Evolutionary conservation across 2,329 filamentous ascomycete genomes (phyloP), one percentile per base, ranked within the genome.

Genomic region (Fusarium piperis): DNA sequence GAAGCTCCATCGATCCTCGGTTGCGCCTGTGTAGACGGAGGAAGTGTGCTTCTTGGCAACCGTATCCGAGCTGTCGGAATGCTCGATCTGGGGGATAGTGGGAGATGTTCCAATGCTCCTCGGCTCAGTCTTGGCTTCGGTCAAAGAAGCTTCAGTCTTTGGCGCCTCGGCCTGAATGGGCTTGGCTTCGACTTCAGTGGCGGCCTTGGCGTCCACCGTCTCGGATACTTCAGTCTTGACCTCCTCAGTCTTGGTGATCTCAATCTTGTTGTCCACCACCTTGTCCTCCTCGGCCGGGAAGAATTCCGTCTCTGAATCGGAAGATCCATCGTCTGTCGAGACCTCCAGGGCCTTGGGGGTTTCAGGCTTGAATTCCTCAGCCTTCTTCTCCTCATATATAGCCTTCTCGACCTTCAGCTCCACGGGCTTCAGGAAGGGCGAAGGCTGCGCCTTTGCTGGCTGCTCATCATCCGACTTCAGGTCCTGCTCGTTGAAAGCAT

Each of bases 401-500:
- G 51, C 46, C 62, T 72, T 74, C 63, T 75, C 72, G 20, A 70
- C 39, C 64, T 71, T 77, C 23, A 76, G 60, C 26, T 72, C 66
- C 13, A 55, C 35, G 6, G 71, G 73, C 63, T 68, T 70, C 9
- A 74, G 68, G 20, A 71, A 68, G 35, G 74, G 65, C 2, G 73
- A 77, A 30, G 68, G 67, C n/a, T 68, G 67, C 20, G 48, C 59
- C 57, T 75, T 73, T 10, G 61, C 62, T 18, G 70, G 53, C 6
- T 69, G 57, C 32, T 78, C 77, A 9, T 72, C 77, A 10, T 75
- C 71, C 33, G 68, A 71, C 28, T 60, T 56, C 38, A 78, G 44
- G 28, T 81, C 79, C 7, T 77, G 70, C 30, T 81, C 80, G 55
- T 71, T 77, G 62, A 88, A 89, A 1, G 86, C 84, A 61, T 85